Conservation (phyloP, 345 rosid genomes). For the Populus pruinosa region DNA sequence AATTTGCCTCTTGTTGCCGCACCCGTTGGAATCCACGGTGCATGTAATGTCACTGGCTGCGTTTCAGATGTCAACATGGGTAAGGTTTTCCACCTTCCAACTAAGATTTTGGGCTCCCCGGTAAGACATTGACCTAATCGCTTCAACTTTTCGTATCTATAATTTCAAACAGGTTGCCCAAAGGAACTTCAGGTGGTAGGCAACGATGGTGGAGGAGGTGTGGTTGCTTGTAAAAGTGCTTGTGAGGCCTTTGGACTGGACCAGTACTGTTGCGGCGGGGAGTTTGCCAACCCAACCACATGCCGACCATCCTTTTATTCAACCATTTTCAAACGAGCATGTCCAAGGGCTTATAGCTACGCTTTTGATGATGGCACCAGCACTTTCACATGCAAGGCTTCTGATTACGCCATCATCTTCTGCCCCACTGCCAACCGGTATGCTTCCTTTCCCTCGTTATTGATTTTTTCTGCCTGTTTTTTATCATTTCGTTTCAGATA, state of each 20-base stretch:
- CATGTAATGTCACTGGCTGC: constrained; percentile 83
- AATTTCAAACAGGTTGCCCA: constrained; percentile 54
- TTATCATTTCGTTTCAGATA: neutral
- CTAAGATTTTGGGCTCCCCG: neutral
- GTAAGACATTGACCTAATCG: neutral
- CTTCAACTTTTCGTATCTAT: neutral
- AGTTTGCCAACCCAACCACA: constrained; percentile 78
- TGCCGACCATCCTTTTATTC: constrained; percentile 72
- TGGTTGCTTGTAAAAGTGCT: constrained; percentile 78
- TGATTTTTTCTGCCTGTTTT: neutral
- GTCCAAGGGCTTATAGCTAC: constrained; percentile 88
- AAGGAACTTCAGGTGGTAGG: constrained; percentile 86
- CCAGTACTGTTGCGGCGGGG: constrained; percentile 89
- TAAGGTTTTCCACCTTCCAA: constrained; percentile 17
- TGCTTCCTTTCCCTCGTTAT: neutral
- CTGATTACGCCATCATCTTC: constrained; percentile 63
- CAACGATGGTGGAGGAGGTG: constrained; percentile 39
- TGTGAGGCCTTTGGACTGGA: constrained; percentile 82
- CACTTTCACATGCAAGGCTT: constrained; percentile 87
- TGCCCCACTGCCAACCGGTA: constrained; percentile 57
- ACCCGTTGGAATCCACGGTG: constrained; percentile 58
- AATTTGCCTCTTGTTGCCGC: constrained; percentile 73
- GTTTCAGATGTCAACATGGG: constrained; percentile 60
- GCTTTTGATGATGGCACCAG: constrained; percentile 77
- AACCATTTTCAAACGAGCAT: constrained; percentile 71